Conservation (phyloP, 371 early-diverging fungal genomes). For the Lichtheimia corymbifera region DNA sequence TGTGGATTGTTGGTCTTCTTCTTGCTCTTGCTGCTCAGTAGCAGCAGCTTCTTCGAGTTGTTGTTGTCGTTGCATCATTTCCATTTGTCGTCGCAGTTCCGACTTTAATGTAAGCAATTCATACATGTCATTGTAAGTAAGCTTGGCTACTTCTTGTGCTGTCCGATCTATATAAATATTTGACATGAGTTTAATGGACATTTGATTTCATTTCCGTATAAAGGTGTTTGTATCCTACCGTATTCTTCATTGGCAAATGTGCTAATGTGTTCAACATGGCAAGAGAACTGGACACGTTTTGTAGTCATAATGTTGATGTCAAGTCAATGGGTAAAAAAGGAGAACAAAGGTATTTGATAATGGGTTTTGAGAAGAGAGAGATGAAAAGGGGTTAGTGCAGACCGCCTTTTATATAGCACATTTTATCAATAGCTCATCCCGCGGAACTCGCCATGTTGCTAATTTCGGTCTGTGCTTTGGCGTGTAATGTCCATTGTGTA, state of each 20-base stretch:
- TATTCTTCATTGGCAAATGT: slow-evolving; percentile 54
- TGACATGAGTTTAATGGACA: background rate
- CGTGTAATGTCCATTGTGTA: no score
- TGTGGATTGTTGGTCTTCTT: background rate
- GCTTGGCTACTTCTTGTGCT: slow-evolving; percentile 50
- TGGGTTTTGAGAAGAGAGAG: no score
- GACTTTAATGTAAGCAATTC: slow-evolving; percentile 49
- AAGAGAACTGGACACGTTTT: slow-evolving; percentile 47
- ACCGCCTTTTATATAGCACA: no score
- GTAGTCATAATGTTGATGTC: background rate
- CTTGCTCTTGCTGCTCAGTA: slow-evolving; percentile 1
- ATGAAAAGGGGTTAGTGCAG: no score
- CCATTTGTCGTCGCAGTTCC: slow-evolving; percentile 47
- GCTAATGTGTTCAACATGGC: slow-evolving; percentile 36
- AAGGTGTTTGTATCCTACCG: slow-evolving; percentile 24
- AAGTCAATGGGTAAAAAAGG: background rate
- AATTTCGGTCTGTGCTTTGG: slow-evolving; percentile 4
- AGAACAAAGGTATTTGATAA: slow-evolving; percentile 1
- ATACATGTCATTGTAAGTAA: slow-evolving; percentile 49
- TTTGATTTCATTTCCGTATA: background rate
- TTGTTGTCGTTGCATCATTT: slow-evolving; percentile 25
- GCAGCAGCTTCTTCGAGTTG: slow-evolving; percentile 9
- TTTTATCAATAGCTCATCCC: background rate
- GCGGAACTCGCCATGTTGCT: slow-evolving; percentile 4
- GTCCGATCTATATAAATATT: slow-evolving; percentile 39